Percentiles rank a stretch among this genome's conserved stretches.
Evolutionary conservation across 225 moss, liverwort and hornwort species (phyloP).

Genomic region (Straminergon stramineum): DNA sequence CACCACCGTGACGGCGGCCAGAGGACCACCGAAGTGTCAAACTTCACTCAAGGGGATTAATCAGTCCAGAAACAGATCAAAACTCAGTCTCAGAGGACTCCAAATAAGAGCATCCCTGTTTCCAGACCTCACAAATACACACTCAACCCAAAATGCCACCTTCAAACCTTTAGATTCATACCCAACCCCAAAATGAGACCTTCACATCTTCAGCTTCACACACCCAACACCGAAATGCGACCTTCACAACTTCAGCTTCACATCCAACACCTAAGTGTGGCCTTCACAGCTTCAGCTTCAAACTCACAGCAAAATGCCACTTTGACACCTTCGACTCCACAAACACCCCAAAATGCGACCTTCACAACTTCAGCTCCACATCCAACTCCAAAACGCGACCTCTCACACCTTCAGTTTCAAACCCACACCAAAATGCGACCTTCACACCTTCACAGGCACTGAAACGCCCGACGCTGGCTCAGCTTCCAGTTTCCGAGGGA

Average conservation of each 20-base stretch:
- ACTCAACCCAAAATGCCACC: neutral
- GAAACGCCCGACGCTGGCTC: neutral
- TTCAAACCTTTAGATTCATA: neutral
- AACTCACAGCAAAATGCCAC: neutral
- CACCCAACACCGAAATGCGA: too few relatives aligned
- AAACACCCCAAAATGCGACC: neutral
- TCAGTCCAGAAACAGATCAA: neutral
- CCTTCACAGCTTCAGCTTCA: neutral
- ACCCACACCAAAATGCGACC: neutral
- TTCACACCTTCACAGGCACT: neutral
- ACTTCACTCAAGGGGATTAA: neutral
- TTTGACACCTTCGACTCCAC: neutral
- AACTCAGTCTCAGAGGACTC: neutral
- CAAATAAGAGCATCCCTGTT: neutral
- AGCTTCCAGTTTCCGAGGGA: neutral
- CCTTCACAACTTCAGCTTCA: neutral
- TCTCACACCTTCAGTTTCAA: neutral
- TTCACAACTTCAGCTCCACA: neutral
- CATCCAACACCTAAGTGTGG: neutral
- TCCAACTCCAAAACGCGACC: neutral
- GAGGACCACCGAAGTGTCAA: neutral
- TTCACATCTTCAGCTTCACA: neutral
- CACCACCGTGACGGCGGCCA: neutral
- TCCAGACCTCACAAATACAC: neutral
- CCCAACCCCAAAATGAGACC: neutral